These are phyloP conservation scores for Garcia nutans DNA, from an alignment of 345 rosid species.

Conservation along the genomic window DNA sequence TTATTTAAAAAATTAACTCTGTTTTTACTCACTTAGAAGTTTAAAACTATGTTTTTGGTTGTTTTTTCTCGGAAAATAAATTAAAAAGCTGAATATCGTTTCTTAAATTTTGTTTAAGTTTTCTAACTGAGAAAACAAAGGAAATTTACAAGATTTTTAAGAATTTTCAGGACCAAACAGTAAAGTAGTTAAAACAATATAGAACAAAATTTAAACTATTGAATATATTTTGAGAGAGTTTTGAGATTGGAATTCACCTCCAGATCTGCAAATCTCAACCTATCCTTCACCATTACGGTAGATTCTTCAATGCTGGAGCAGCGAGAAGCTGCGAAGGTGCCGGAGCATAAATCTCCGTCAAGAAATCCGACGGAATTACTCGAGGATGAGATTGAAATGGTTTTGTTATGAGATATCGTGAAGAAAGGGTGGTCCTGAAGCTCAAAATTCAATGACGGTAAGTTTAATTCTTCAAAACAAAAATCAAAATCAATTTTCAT, in stretches of 20 bases:
- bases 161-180: conserved; percentile 20
- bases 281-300: conserved; percentile 35
- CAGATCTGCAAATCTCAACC: conserved; percentile 42
- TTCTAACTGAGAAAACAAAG: background rate
- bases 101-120: background rate
- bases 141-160: background rate
- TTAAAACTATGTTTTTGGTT: background rate
- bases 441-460: conserved; percentile 20
- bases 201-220: background rate
- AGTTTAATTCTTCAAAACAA: conserved; percentile 13
- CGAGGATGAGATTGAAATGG: conserved; percentile 12
- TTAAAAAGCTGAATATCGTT: background rate
- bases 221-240: background rate
- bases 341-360: conserved; percentile 31
- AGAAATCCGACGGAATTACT: conserved; percentile 25
- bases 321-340: conserved; percentile 8
- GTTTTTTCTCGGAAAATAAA: background rate
- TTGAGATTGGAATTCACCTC: conserved; percentile 38
- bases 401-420: background rate
- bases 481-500: conserved; percentile 16
- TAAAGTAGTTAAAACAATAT: background rate
- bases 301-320: conserved; percentile 44
- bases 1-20: background rate
- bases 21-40: background rate
- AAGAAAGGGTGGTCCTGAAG: conserved; percentile 5